phyloP scores from a whole-genome alignment of 2,329 filamentous ascomycete species.

The Trichoderma endophyticum region DNA sequence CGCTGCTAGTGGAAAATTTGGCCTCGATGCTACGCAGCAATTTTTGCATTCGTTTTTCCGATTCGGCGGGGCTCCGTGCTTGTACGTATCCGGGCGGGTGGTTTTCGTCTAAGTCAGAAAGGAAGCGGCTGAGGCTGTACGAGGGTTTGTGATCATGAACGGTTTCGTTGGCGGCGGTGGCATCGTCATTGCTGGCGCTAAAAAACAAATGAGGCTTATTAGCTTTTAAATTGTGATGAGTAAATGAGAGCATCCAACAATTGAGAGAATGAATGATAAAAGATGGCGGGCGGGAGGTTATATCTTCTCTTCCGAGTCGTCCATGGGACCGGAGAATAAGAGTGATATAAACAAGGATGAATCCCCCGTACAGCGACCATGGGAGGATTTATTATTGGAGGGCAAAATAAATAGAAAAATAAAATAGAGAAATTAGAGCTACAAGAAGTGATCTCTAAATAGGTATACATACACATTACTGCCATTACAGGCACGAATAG shows the following conservation, averaged over 20 bases:
- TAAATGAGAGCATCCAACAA: not conserved
- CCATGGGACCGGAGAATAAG: no score
- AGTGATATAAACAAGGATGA: not conserved
- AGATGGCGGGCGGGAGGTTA: no score
- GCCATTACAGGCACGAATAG: not conserved
- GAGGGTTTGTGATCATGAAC: not conserved
- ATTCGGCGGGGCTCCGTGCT: not conserved
- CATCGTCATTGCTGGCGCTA: not conserved
- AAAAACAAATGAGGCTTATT: rapidly evolving
- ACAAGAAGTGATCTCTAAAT: not conserved
- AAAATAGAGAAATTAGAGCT: not conserved
- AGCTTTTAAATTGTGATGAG: rapidly evolving
- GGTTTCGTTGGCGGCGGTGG: not conserved
- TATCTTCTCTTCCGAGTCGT: no score
- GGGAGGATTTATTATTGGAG: not conserved
- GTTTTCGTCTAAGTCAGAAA: not conserved
- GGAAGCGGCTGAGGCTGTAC: not conserved
- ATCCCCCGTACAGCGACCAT: not conserved
- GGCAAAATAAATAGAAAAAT: not conserved
- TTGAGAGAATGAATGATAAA: not conserved
- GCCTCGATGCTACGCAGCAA: not conserved
- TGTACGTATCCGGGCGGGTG: not conserved
- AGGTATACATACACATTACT: not conserved
- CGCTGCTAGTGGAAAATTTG: not conserved
- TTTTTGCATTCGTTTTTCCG: not conserved